A percentile compares a stretch with the other conserved stretches of the same genome.
phyloP scores from a whole-genome alignment of 1,284 basidiomycete genomes.

The Mycena sp. region DNA sequence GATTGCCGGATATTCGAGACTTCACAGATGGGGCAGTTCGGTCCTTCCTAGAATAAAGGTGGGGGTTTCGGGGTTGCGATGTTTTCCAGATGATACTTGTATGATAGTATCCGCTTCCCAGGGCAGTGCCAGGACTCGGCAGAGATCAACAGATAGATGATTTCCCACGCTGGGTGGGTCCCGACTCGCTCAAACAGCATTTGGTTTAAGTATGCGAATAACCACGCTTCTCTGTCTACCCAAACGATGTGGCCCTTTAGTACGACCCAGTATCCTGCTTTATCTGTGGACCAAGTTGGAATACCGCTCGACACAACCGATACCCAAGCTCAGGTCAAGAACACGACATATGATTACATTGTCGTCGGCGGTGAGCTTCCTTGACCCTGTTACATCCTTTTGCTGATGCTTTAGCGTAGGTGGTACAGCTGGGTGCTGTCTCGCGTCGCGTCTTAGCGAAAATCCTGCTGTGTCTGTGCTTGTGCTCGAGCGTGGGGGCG shows the following conservation, averaged over 20 bases:
- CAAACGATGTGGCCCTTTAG: slow-evolving; percentile 3
- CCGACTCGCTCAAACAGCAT: too few relatives aligned
- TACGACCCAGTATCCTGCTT: background rate
- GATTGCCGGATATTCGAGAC: too few relatives aligned
- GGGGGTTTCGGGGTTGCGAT: too few relatives aligned
- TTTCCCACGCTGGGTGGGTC: too few relatives aligned
- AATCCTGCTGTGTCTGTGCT: slow-evolving; percentile 41
- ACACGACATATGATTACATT: slow-evolving; percentile 18
- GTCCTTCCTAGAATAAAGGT: too few relatives aligned
- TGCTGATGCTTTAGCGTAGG: slow-evolving; percentile 38
- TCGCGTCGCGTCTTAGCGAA: slow-evolving; percentile 46
- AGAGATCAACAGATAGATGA: too few relatives aligned
- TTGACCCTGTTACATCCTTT: background rate
- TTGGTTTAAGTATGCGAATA: too few relatives aligned
- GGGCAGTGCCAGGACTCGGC: too few relatives aligned
- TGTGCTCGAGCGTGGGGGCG: slow-evolving; percentile 42
- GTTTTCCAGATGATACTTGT: too few relatives aligned
- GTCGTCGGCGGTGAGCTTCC: slow-evolving; percentile 12
- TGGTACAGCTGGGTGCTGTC: slow-evolving; percentile 46
- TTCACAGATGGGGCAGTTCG: too few relatives aligned
- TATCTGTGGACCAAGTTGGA: slow-evolving; percentile 3
- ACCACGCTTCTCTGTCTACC: background rate
- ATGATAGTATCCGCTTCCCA: too few relatives aligned
- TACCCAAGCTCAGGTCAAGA: background rate
- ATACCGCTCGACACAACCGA: background rate